phyloP scores from a whole-genome alignment of 257 asterid species.

The Scutellaria baicalensis region DNA sequence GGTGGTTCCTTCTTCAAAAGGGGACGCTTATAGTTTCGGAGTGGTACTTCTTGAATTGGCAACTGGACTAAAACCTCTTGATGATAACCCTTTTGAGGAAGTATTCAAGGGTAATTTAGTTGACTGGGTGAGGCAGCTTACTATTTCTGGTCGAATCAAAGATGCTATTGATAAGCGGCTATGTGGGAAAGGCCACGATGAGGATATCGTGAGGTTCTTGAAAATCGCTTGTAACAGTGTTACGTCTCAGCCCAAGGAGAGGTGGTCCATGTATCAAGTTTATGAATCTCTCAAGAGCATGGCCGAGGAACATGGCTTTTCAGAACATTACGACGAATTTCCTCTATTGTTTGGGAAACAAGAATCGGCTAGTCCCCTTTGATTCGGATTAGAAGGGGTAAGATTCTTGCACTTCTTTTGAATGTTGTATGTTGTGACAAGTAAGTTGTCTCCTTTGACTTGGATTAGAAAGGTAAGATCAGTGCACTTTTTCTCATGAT shows the following conservation, averaged over 20 bases:
- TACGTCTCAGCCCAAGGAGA: slow-evolving; percentile 47
- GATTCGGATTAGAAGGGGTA: neutral
- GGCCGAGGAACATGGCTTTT: slow-evolving; percentile 63
- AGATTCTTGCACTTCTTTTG: slow-evolving; percentile 15
- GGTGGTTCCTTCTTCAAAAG: slow-evolving; percentile 60
- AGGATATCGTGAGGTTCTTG: slow-evolving; percentile 64
- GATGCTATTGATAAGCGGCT: slow-evolving; percentile 57
- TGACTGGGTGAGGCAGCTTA: slow-evolving; percentile 72
- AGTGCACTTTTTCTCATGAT: too few species aligned
- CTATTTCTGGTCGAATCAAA: slow-evolving; percentile 53
- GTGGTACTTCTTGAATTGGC: slow-evolving; percentile 71
- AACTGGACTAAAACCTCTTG: slow-evolving; percentile 76
- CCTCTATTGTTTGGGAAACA: slow-evolving; percentile 53
- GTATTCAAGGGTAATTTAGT: slow-evolving; percentile 63
- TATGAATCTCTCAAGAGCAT: slow-evolving; percentile 62
- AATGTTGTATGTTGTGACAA: slow-evolving; percentile 19
- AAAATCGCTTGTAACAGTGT: slow-evolving; percentile 65
- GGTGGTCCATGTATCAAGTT: slow-evolving; percentile 82
- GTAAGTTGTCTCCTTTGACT: neutral
- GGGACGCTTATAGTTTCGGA: slow-evolving; percentile 62
- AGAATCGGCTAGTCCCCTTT: slow-evolving; percentile 13
- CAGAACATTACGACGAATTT: slow-evolving; percentile 72
- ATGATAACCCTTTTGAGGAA: slow-evolving; percentile 46
- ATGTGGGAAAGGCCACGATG: slow-evolving; percentile 66
- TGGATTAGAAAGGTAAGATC: too few species aligned